Base-by-base conservation (phyloP, 1,284 basidiomycete species). In the Puccinia polysora region DNA sequence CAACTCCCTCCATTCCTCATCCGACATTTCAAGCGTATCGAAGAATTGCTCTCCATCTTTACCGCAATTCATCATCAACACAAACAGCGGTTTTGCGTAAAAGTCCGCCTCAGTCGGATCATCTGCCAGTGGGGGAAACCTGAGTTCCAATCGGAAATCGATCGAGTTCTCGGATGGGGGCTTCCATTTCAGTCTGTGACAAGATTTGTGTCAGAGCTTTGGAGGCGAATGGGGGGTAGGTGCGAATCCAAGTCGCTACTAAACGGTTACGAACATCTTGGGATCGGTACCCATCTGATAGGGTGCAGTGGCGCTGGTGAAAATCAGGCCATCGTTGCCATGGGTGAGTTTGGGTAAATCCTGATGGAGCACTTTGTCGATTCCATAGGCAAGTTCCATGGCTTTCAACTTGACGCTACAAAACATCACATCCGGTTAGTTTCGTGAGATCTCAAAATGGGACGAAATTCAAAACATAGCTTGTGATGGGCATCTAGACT, bases 151-250 rank as follows among this genome's bases (percentile, higher is more conserved):
- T 79, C 91, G 91, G 83, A 98, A 98, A 81, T 99, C 96, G 78
- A 98, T 89, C 2, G 92, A 93, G 80, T 99, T 99, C 78, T 98
- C 96, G 2, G 89, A 90, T 2, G 96, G 93, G 0, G 95, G 94
- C 81, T 99, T 99, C 96, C 96, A 99, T 80, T 99, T 99, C 76
- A 97, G 81, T 75, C 92, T 96, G 78, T 49, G n/a, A 23, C 0
- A 15, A 10, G 2, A 43, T 15, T 49, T 28, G 6, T 56, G 38
- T 36, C 28, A 45, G 36, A 15, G 1, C 1, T 58, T 14, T 23
- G 36, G 18, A 18, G 14, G 23, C 18, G 7, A 18, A n/a, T 14
- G 28, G 47, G 25, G 20, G 23, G 53, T 34, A 8, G 8, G 18
- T 28, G 64, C 20, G 49, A 10, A 43, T n/a, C 15, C 38, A n/a